Evolutionary conservation across 73 alveolate species (phyloP).

Genomic region (Tetrahymena elliotti): DNA sequence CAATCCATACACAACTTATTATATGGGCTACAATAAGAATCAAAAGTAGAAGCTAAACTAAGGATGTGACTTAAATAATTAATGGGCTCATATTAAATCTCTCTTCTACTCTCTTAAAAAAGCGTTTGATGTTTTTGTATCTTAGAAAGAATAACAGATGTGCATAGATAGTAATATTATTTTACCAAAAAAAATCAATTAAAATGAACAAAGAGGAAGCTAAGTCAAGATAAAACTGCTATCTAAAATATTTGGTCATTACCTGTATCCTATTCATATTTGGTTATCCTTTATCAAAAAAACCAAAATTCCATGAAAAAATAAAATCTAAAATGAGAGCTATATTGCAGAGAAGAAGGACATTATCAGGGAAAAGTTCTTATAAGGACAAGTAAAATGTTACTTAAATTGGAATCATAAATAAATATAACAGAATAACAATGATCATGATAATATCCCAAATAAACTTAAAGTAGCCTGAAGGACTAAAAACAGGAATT

Average conservation of each 20-base stretch:
- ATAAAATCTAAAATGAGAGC: not conserved
- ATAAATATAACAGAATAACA: not conserved
- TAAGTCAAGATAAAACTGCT: not conserved
- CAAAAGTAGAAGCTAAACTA: not conserved
- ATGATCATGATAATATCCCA: not conserved
- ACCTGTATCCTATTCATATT: not conserved
- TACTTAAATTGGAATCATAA: not conserved
- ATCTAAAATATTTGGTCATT: not conserved
- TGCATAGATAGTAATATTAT: not conserved
- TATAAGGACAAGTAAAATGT: not conserved
- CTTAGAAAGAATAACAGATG: not conserved
- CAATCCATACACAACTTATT: not conserved
- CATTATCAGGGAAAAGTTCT: not conserved
- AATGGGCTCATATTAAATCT: not conserved
- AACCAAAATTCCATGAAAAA: not conserved
- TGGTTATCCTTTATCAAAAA: not conserved
- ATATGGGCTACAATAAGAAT: not conserved
- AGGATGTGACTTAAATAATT: not conserved
- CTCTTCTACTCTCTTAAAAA: not conserved
- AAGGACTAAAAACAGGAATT: not conserved
- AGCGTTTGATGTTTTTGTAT: not conserved
- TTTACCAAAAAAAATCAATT: not conserved
- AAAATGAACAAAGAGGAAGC: not conserved
- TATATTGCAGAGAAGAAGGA: not conserved
- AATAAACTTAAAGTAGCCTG: not conserved